These are phyloP conservation scores for Protomyces macrosporus DNA, from an alignment of 1,139 yeast genomes.

Conservation along the genomic window DNA sequence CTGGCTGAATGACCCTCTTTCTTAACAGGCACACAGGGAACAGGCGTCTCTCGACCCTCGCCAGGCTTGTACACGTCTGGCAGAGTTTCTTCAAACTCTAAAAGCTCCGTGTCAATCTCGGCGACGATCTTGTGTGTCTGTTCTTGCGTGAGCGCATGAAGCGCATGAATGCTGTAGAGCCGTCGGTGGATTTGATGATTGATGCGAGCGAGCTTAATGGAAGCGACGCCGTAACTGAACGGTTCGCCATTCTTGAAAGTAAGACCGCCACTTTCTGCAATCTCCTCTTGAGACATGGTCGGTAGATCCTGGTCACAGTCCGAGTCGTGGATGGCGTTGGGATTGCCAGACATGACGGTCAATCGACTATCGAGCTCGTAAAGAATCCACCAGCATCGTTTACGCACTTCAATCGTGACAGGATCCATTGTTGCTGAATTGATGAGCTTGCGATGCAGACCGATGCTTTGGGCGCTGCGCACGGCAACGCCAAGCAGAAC, in stretches of 20 bases:
- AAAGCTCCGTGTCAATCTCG: slow-evolving; percentile 28
- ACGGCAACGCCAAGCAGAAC: slow-evolving; percentile 50
- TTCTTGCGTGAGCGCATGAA: slow-evolving; percentile 16
- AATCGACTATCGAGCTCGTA: slow-evolving; percentile 52
- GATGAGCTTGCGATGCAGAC: slow-evolving; percentile 52
- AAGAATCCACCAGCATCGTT: slow-evolving; percentile 55
- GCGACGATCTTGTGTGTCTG: slow-evolving; percentile 29
- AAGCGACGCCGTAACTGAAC: slow-evolving; percentile 3
- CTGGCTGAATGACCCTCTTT: too few species aligned
- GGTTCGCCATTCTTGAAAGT: background rate
- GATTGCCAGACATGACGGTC: slow-evolving; percentile 55
- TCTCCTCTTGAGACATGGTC: background rate
- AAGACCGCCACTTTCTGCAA: background rate
- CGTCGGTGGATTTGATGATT: slow-evolving; percentile 35
- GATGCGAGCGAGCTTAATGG: slow-evolving; percentile 23
- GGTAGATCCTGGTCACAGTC: slow-evolving; percentile 39
- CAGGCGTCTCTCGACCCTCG: background rate
- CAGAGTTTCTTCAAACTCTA: slow-evolving; percentile 25
- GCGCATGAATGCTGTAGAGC: slow-evolving; percentile 36
- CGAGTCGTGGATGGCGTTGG: slow-evolving; percentile 51
- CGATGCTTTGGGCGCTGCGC: slow-evolving; percentile 59
- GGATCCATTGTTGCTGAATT: slow-evolving; percentile 35
- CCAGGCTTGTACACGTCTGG: slow-evolving; percentile 8
- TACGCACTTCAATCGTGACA: slow-evolving; percentile 41
- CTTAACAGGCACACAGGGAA: background rate